Evolutionary conservation across 495 filamentous ascomycete genomes (phyloP).

Genomic region (Aspergillus ostianus): DNA sequence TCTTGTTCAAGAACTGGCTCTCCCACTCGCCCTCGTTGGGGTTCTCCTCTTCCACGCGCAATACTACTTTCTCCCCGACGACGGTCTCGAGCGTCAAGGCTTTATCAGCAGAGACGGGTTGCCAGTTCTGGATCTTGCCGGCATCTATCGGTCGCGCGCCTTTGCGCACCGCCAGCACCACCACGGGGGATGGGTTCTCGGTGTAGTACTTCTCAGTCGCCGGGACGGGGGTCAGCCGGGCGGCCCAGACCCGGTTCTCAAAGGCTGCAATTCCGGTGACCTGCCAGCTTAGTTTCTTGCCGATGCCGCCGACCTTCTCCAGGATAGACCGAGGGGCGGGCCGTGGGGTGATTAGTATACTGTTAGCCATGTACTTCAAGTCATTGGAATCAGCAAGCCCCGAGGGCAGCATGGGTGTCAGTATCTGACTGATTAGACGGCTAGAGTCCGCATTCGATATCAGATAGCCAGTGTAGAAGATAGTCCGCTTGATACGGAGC

Average conservation of each 20-base stretch:
- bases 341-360: slow-evolving; percentile 80
- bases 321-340: slow-evolving; percentile 66
- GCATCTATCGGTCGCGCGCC: slow-evolving; percentile 77
- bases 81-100: slow-evolving; percentile 70
- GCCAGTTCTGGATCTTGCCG: slow-evolving; percentile 80
- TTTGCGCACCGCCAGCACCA: slow-evolving; percentile 71
- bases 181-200: slow-evolving; percentile 68
- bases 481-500: slow-evolving; percentile 74
- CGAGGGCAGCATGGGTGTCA: slow-evolving; percentile 50
- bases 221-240: slow-evolving; percentile 69
- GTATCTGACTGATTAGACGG: slow-evolving; percentile 63
- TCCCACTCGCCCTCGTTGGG: slow-evolving; percentile 56
- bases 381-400: slow-evolving; percentile 56
- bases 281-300: slow-evolving; percentile 77
- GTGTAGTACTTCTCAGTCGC: slow-evolving; percentile 63
- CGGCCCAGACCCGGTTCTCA: slow-evolving; percentile 86
- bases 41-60: slow-evolving; percentile 73
- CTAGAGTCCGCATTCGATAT: slow-evolving; percentile 67
- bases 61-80: slow-evolving; percentile 80
- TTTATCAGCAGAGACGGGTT: slow-evolving; percentile 66
- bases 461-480: slow-evolving; percentile 95
- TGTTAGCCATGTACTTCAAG: slow-evolving; percentile 82
- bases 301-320: slow-evolving; percentile 80
- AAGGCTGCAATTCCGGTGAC: slow-evolving; percentile 70
- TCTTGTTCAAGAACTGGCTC: slow-evolving; percentile 53